A percentile compares a stretch with the other conserved stretches of the same genome.
Evolutionary conservation across 805 yeast species (phyloP).

Genomic region (Ogataea neopini): DNA sequence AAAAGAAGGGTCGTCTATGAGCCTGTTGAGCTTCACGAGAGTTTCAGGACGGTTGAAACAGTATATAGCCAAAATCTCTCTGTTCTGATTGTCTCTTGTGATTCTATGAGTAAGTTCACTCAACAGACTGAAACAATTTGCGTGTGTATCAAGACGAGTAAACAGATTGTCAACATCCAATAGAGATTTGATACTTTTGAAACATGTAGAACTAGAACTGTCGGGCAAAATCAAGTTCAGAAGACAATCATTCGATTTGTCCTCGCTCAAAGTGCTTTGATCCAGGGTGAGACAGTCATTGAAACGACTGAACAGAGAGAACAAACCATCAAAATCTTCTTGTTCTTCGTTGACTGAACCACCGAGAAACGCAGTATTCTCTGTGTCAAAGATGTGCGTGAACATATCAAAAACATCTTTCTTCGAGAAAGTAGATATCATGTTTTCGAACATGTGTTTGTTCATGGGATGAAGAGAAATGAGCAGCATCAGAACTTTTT

Average conservation of each 20-base stretch:
- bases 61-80: conserved; percentile 20
- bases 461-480: conserved; percentile 26
- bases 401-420: conserved; percentile 15
- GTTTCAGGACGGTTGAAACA: conserved; percentile 18
- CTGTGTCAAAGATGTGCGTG: conserved; percentile 10
- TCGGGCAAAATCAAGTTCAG: conserved; percentile 13
- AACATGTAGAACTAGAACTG: conserved; percentile 6
- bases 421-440: conserved; percentile 11
- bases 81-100: conserved; percentile 19
- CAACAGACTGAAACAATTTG: conserved; percentile 5
- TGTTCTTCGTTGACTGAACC: conserved; percentile 4
- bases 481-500: conserved; percentile 22
- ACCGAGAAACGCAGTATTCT: background rate
- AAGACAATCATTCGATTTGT: conserved; percentile 12
- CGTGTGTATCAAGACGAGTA: conserved; percentile 1
- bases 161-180: conserved; percentile 9
- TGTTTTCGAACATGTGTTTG: conserved; percentile 16
- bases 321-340: conserved; percentile 12
- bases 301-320: conserved; percentile 23
- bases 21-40: conserved; percentile 23
- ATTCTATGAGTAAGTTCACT: conserved; percentile 5
- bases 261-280: conserved; percentile 24
- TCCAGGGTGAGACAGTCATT: conserved; percentile 22
- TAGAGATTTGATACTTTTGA: conserved; percentile 10
- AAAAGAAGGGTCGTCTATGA: conserved; percentile 16